phyloP scores from a whole-genome alignment of 257 asterid genomes.

The Coffea eugenioides region DNA sequence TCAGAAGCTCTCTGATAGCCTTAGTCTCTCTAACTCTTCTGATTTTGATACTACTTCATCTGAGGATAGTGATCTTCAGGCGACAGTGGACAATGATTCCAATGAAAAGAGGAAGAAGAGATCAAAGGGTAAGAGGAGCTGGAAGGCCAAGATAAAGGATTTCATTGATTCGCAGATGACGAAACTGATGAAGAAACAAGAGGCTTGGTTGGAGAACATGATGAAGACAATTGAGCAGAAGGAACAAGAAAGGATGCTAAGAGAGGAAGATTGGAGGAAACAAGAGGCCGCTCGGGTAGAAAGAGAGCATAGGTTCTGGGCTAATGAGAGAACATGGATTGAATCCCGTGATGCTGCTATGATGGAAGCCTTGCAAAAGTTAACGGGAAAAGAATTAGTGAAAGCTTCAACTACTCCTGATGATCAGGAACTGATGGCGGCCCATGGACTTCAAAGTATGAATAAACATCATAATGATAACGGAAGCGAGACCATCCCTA shows the following conservation, averaged over 20 bases:
- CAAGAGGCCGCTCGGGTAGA: conserved; percentile 68
- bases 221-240: conserved; percentile 69
- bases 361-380: conserved; percentile 59
- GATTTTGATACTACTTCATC: conserved; percentile 55
- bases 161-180: conserved; percentile 73
- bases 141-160: conserved; percentile 70
- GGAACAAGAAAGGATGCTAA: conserved; percentile 63
- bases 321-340: conserved; percentile 78
- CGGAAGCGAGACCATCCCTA: conserved; percentile 34
- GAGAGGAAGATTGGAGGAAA: conserved; percentile 86
- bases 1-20: conserved; percentile 59
- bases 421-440: conserved; percentile 10
- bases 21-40: conserved; percentile 70
- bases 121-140: conserved; percentile 35
- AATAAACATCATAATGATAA: conserved; percentile 26
- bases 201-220: conserved; percentile 81
- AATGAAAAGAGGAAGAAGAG: conserved; percentile 40
- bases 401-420: conserved; percentile 5
- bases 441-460: conserved; percentile 22
- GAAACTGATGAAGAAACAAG: conserved; percentile 81
- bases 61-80: conserved; percentile 39
- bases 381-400: conserved; percentile 37
- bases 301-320: conserved; percentile 78
- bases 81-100: conserved; percentile 18
- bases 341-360: conserved; percentile 67